These are phyloP conservation scores for Alternaria brassicae DNA, from an alignment of 2,329 filamentous ascomycete species.

Conservation along the genomic window DNA sequence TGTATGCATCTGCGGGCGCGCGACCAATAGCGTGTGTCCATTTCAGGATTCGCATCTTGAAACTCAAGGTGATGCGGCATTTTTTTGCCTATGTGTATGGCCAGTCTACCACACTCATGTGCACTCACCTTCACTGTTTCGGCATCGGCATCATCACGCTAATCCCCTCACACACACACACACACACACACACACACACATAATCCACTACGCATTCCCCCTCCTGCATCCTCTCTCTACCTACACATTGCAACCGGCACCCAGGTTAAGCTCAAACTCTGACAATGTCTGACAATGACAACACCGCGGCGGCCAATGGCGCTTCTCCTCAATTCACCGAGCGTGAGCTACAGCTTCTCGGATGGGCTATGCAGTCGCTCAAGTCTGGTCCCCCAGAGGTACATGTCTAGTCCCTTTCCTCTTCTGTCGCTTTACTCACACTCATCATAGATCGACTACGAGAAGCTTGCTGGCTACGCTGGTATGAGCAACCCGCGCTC, in stretches of 20 bases:
- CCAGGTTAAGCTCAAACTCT: neutral
- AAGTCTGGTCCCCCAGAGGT: slow-evolving; percentile 49
- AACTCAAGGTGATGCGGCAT: slow-evolving; percentile 13
- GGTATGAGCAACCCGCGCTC: slow-evolving; percentile 49
- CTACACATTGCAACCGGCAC: neutral
- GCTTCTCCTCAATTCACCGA: slow-evolving; percentile 39
- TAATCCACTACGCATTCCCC: neutral
- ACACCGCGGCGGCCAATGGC: slow-evolving; percentile 13
- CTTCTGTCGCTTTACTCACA: slow-evolving; percentile 10
- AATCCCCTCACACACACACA: slow-evolving; percentile 6
- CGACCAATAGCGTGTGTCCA: neutral
- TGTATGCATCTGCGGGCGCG: neutral
- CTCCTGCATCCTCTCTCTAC: slow-evolving; percentile 3
- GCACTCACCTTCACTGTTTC: slow-evolving; percentile 23
- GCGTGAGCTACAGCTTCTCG: slow-evolving; percentile 46
- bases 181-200: slow-evolving; percentile 11
- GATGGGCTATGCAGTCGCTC: slow-evolving; percentile 48
- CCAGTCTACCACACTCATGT: slow-evolving; percentile 5
- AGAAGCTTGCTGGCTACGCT: slow-evolving; percentile 45
- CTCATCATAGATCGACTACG: slow-evolving; percentile 46
- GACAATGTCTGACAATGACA: slow-evolving; percentile 38
- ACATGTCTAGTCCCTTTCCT: neutral
- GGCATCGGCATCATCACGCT: slow-evolving; percentile 7
- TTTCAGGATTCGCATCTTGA: neutral
- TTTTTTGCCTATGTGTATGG: neutral